Conservation (phyloP, 345 rosid genomes). For the Melaleuca quinquenervia region DNA sequence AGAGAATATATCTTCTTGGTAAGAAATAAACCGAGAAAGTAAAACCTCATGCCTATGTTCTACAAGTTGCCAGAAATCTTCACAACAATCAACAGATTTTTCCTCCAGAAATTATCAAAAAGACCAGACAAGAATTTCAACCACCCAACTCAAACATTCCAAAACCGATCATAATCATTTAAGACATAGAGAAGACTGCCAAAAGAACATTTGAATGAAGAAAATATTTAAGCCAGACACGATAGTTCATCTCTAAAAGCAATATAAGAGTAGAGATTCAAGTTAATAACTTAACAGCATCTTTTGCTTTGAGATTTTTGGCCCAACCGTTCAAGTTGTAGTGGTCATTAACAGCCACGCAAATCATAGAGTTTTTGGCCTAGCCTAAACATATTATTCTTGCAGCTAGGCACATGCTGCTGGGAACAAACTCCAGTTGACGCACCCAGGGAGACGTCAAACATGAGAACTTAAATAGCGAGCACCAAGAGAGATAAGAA, state of each 20-base stretch:
- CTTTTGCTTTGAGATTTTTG: conserved; percentile 55
- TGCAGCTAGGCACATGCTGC: conserved; percentile 91
- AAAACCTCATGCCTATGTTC: neutral
- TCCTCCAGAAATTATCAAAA: neutral
- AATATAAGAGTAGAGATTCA: neutral
- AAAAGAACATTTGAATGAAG: too few relatives aligned
- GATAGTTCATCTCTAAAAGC: conserved; percentile 1
- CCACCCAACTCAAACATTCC: too few relatives aligned
- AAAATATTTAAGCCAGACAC: neutral
- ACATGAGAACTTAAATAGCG: too few relatives aligned
- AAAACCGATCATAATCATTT: too few relatives aligned
- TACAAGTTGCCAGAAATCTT: neutral
- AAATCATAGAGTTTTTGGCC: conserved; percentile 70
- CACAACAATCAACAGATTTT: neutral
- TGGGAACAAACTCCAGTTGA: conserved; percentile 80
- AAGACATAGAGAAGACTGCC: too few relatives aligned
- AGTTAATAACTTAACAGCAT: conserved; percentile 43
- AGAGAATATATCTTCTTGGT: too few relatives aligned
- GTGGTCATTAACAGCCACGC: conserved; percentile 73
- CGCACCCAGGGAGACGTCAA: conserved; percentile 41
- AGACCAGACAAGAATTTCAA: neutral
- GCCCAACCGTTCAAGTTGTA: conserved; percentile 75
- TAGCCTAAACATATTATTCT: conserved; percentile 63
- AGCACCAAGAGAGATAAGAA: too few relatives aligned
- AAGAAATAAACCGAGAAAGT: too few relatives aligned